Base-by-base conservation (phyloP, 805 yeast species). In the Candida jianshihensis region DNA sequence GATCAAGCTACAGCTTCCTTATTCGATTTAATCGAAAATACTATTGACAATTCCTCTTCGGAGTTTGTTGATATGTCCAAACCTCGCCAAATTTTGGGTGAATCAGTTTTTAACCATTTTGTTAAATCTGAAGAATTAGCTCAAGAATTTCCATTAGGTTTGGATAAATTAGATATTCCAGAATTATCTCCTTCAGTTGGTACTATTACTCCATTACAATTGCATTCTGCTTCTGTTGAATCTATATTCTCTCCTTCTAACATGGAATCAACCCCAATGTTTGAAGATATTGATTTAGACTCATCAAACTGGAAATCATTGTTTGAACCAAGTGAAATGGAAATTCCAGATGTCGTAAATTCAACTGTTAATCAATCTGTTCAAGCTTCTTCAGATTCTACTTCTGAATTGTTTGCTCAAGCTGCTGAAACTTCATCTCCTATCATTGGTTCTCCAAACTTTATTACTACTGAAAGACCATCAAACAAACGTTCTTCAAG, bases 171-270 rank as follows among this genome's bases (percentile, higher is more conserved):
- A 28, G 52, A 48, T 7, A 35, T 40, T 20, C 49, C 49, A 19
- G 55, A 51, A 30, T 35, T 48, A 31, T 41, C 52, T 31, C 55
- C 59, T 15, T 39, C 51, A 17, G 48, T 52, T 28, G 47, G 56
- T 12, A 57, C 64, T 31, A 51, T 64, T 19, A 63, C 79, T 35
- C 78, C 81, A 10, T 56, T 73, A 41, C 68, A 71, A 44, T 63
- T 79, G 49, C 73, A 70, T 45, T 65, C 78, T 48, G 80, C 84
- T 39, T 72, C 78, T 73, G 79, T 79, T 48, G 81, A 75, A 49
- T 75, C 75, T 14, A 51, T 61, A 29, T 61, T 65, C 41, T 54
- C 60, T 17, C 54, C 63, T 26, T 52, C 61, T 26, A 49, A 59
- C 19, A 73, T 70, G 22, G 71, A 68, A 43, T 74, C 83, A 68